phyloP scores from a whole-genome alignment of 2,329 filamentous ascomycete species.

The Tolypocladium pustulatum region DNA sequence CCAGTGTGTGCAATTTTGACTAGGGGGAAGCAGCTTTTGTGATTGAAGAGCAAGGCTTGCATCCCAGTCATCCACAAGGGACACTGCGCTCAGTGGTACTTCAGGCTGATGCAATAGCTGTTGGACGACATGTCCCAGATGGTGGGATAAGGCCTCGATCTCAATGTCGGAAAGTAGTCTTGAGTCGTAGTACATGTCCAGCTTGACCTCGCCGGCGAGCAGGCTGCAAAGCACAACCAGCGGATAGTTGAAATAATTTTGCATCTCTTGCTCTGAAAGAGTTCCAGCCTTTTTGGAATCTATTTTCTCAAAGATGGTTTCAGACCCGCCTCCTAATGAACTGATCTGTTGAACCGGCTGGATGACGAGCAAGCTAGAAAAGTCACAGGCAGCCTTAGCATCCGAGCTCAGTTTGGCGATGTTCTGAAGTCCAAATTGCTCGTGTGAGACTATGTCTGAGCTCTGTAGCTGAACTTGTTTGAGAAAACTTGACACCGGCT shows the following conservation, averaged over 20 bases:
- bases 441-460: not conserved
- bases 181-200: conserved; percentile 4
- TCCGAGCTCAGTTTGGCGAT: not conserved
- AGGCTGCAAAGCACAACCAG: conserved; percentile 1
- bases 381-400: not conserved
- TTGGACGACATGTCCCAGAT: not conserved
- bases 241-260: conserved; percentile 7
- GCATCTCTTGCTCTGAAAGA: conserved; percentile 2
- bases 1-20: conserved; percentile 4
- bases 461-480: not conserved
- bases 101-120: not conserved
- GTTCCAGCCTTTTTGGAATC: not conserved
- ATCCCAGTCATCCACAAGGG: not conserved
- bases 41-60: not conserved
- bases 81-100: not conserved
- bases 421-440: not conserved
- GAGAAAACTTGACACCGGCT: not conserved
- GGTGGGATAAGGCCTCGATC: conserved; percentile 1
- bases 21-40: not conserved
- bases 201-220: not conserved
- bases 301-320: conserved; percentile 9
- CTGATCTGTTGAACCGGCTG: not conserved
- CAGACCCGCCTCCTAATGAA: conserved; percentile 2
- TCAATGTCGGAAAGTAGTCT: not conserved
- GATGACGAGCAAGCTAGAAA: not conserved